Evolutionary conservation across 1,284 basidiomycete genomes (phyloP), one percentile per base, ranked within the genome.

Genomic region (Tylopilus sp.): DNA sequence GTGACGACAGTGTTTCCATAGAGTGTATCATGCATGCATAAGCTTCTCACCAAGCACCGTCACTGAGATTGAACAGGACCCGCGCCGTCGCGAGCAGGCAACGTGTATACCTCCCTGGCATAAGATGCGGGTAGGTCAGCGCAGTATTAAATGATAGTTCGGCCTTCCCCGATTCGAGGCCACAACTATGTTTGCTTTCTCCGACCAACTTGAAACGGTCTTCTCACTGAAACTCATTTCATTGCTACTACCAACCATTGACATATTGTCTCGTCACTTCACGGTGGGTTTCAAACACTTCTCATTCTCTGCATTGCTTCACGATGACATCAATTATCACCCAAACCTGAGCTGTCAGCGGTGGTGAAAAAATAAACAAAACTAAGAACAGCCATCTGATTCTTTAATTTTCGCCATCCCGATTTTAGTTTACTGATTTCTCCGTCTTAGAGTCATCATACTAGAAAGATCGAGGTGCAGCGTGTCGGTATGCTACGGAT

Each of bases 301-400:
- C 25, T 23, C 1, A 8, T 40, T 45, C 16, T 19, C 26, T 21
- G 5, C 18, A 6, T 41, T 15, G 2, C 19, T 43, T n/a, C 39
- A 52, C 51, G 61, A 63, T 66, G 61, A 63, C 49, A 48, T 39
- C 19, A 4, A 25, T 53, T 46, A 42, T 59, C 60, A 67, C 60
- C 38, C 13, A 52, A 57, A 48, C 43, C 64, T 61, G 63, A 63
- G 61, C 65, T 58, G 46, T 46, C 1, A 65, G 61, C 65, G 11
- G 15, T 63, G 61, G 65, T 66, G 61, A 36, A 21, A 36, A 35
- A 18, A 34, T 52, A 19, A 2, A 15, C 23, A 61, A 61, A 18
- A 66, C 65, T 63, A 63, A 63, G 61, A 63, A 63, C 61, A 64
- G 61, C 61, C 61, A 63, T 66, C 61, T 63, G 61, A 63, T 53